Evolutionary conservation across 768 basidiomycete genomes (phyloP).

Genomic region (Rhodotorula babjevae): DNA sequence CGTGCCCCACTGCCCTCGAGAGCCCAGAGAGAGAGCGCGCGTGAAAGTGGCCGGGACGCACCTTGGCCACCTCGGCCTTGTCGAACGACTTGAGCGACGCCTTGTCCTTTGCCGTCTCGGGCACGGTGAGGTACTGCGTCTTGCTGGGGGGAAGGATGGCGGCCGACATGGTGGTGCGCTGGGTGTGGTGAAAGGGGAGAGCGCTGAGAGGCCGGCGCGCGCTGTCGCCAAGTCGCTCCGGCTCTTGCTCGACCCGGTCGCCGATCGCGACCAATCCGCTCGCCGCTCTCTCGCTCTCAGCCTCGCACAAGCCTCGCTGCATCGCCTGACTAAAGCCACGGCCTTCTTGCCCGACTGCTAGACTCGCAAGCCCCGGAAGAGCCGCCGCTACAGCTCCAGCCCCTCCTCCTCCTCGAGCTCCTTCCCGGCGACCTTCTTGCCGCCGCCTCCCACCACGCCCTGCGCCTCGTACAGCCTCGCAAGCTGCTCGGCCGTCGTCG

Average conservation of each 20-base stretch:
- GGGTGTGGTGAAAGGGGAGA: not conserved
- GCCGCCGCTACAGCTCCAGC: too few relatives aligned
- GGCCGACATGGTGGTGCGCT: not conserved
- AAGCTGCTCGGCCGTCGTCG: conserved; percentile 66
- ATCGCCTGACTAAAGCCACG: too few relatives aligned
- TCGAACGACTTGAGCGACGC: conserved; percentile 23
- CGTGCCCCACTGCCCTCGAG: too few relatives aligned
- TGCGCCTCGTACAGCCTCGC: conserved; percentile 66
- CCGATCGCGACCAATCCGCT: too few relatives aligned
- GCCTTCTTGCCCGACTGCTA: too few relatives aligned
- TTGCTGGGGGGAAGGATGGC: conserved; percentile 13
- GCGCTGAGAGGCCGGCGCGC: not conserved
- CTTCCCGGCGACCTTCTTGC: not conserved
- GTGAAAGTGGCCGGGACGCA: not conserved
- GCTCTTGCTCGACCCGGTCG: too few relatives aligned
- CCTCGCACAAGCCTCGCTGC: too few relatives aligned
- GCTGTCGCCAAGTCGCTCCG: too few relatives aligned
- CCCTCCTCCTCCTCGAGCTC: not conserved
- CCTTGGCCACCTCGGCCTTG: conserved; percentile 30
- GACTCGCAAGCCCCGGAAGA: too few relatives aligned
- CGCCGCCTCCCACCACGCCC: conserved; percentile 45
- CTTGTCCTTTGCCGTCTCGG: conserved; percentile 23
- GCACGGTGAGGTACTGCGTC: conserved; percentile 31
- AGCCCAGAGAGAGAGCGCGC: too few relatives aligned
- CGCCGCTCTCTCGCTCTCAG: too few relatives aligned